Base-by-base conservation (phyloP, 257 asterid species). In the Nicotiana benthamiana region DNA sequence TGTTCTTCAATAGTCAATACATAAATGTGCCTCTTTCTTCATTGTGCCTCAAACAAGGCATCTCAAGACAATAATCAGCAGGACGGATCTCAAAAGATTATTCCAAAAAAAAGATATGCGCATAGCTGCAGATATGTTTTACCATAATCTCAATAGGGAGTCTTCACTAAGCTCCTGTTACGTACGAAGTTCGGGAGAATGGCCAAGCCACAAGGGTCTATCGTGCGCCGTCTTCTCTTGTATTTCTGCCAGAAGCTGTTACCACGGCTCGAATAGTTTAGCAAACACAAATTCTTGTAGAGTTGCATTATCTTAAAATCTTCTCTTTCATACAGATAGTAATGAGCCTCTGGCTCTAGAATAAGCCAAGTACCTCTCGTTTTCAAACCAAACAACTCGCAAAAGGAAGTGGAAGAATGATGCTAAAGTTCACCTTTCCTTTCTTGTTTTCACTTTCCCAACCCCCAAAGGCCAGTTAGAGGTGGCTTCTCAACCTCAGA, bases 381-480 rank as follows among this genome's bases (percentile, higher is more conserved):
- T 79, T 80, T 43, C 82, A 75, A 28, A 54, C 74, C 80, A 82
- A 63, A 43, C 79, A 66, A 81, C 66, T 78, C 18, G 17, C 81
- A 78, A 48, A 72, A 72, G 13, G 80, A 52, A 51, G 53, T 40
- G 83, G 83, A 76, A 81, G 75, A 46, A 30, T 77, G 84, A 77
- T 75, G 24, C 77, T 8, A 60, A 80, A 77, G 66, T 82, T 75
- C 75, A 60, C 70, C 22, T 26, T 6, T 26, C 22, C 2, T 27
- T 66, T 54, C 10, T 54, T 17, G 9, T 63, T 26, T 30, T 15
- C 53, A 13, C 9, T 65, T 46, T 65, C 30, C 46, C 52, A 48
- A 43, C 9, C 8, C 18, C 75, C 13, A 24, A 7, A n/a, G 28
- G 30, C 77, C 12, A 32, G 22, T 70, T 43, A 18, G n/a, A 18